Evolutionary conservation across 1,139 yeast species (phyloP), one percentile per base, ranked within the genome.

Genomic region (Pneumocystis jirovecii): DNA sequence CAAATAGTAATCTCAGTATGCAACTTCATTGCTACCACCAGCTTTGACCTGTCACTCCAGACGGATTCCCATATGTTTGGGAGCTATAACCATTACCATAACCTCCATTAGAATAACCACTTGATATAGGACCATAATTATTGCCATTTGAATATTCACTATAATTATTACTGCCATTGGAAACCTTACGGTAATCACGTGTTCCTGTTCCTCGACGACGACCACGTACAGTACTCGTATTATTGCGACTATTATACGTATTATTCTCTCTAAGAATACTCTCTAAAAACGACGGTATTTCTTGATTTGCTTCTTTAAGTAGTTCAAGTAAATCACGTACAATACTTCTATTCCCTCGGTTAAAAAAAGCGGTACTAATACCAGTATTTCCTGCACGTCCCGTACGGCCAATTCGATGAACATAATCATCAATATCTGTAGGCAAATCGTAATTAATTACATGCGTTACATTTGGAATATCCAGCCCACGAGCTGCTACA

Each of bases 361-460:
- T 93, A 80, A 93, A 89, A 82, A 93, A 93, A 66, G 98, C 96
- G 72, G 97, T 91, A 71, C 98, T 97, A 74, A 88, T 82, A 87
- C 98, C 98, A 70, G 87, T 85, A 81, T 93, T 93, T 83, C 98
- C 98, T 74, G 98, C 98, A 85, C 98, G 95, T 79, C 98, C 98
- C 74, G 98, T 93, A 86, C 98, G 95, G 83, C 98, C 98, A 76
- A 93, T 93, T 82, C 98, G 89, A 81, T 93, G 98, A 70, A 93
- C 98, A 76, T 93, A 93, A 79, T 93, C 98, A 78, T 93, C 98
- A 74, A 91, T 88, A 78, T 93, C 97, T 75, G 89, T 82, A 75
- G 98, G 98, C 77, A 93, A 83, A 76, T 93, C 98, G 76, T 86
- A 93, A 83, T 93, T 93, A 79, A 93, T 87, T 74, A 93, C 98